Evolutionary conservation across 257 asterid genomes (phyloP).

Genomic region (Forsythia suspensa): DNA sequence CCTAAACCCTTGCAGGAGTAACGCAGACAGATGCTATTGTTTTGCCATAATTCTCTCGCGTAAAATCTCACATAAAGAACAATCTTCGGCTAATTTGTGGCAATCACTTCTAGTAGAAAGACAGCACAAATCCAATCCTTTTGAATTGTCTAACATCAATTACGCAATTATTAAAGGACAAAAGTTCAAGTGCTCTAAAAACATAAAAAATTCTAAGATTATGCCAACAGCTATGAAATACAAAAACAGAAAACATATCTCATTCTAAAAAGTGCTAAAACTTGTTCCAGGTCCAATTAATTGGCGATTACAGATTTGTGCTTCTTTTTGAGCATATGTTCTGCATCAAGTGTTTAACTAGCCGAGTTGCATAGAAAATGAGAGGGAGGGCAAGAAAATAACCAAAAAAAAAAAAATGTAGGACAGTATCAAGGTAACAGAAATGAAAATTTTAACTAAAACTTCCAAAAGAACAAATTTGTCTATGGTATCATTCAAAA

Average conservation of each 20-base stretch:
- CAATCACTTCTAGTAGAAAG: background rate
- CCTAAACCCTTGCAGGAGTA: background rate
- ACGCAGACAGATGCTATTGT: background rate
- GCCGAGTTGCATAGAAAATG: slow-evolving; percentile 4
- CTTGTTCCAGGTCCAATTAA: too few relatives aligned
- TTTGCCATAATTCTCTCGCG: background rate
- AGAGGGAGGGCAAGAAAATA: background rate
- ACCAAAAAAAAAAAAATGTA: too few relatives aligned
- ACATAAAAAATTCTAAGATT: too few relatives aligned
- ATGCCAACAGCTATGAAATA: background rate
- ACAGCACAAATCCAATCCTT: background rate
- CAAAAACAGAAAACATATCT: background rate
- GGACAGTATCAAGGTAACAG: background rate
- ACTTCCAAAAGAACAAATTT: background rate
- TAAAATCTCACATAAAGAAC: background rate
- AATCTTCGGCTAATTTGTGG: background rate
- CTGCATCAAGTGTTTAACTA: slow-evolving; percentile 2
- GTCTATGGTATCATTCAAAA: slow-evolving; percentile 1
- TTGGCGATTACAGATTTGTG: background rate
- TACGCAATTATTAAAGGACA: background rate
- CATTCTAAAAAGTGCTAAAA: background rate
- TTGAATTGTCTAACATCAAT: background rate
- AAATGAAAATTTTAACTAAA: background rate
- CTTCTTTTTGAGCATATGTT: background rate
- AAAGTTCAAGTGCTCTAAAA: background rate